A percentile compares a stretch with the other conserved stretches of the same genome.
Evolutionary conservation across 441 rosid genomes (phyloP).

Genomic region (Corymbia calophylla): DNA sequence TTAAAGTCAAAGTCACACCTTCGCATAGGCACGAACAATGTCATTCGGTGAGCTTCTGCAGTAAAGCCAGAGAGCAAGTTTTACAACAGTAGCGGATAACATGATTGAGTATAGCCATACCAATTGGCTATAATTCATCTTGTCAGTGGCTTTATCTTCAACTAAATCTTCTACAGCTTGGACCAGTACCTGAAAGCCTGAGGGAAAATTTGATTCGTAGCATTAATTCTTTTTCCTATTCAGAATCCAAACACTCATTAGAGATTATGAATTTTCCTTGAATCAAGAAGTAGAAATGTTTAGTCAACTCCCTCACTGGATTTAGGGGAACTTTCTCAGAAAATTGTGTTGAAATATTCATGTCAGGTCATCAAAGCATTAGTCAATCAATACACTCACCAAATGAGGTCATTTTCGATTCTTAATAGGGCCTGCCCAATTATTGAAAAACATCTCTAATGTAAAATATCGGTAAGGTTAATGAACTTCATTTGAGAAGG

Average conservation of each 20-base stretch:
- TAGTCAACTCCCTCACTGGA: background rate
- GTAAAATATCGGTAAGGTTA: background rate
- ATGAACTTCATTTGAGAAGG: background rate
- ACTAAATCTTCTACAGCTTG: constrained; percentile 60
- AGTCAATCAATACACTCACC: background rate
- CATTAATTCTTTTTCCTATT: background rate
- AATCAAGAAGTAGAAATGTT: background rate
- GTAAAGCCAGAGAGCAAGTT: constrained; percentile 76
- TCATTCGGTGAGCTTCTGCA: constrained; percentile 65
- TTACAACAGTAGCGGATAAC: constrained; percentile 62
- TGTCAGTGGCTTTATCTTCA: constrained; percentile 26
- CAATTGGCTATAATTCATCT: constrained; percentile 40
- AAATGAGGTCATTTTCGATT: background rate
- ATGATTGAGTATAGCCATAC: constrained; percentile 66
- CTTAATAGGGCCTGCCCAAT: background rate
- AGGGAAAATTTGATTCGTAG: background rate
- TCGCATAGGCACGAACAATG: constrained; percentile 86
- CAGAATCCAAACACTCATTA: background rate
- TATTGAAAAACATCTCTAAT: background rate
- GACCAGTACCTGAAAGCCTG: constrained; percentile 74
- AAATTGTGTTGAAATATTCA: background rate
- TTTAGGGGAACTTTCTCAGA: background rate
- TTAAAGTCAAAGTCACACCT: constrained; percentile 26
- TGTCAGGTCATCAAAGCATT: background rate
- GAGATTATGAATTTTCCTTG: background rate